A percentile compares a stretch with the other conserved stretches of the same genome.
Evolutionary conservation across 305 asterid genomes (phyloP).

Genomic region (Fraxinus angustifolia): DNA sequence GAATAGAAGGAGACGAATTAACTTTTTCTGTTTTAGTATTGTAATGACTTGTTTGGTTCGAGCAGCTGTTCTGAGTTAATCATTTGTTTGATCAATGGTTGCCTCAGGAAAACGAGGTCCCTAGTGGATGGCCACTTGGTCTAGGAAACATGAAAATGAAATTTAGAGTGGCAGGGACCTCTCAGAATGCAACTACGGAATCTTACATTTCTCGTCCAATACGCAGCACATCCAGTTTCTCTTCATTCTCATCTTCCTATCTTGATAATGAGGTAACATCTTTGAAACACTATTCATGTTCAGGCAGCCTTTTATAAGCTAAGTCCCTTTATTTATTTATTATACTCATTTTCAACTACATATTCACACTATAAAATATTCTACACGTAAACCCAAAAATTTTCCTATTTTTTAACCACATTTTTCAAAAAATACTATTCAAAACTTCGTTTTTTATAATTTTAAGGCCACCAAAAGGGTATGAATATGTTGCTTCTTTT

Average conservation of each 20-base stretch:
- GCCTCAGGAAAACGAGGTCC: slow-evolving; percentile 24
- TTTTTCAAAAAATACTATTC: too few species aligned
- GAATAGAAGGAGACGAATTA: background rate
- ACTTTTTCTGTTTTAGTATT: background rate
- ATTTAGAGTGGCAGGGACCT: slow-evolving; percentile 14
- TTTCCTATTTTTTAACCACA: too few species aligned
- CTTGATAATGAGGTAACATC: slow-evolving; percentile 61
- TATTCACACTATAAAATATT: too few species aligned
- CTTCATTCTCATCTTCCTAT: slow-evolving; percentile 64
- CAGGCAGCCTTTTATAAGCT: background rate
- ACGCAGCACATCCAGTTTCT: slow-evolving; percentile 40
- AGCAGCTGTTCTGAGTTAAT: background rate
- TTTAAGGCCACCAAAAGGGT: too few species aligned
- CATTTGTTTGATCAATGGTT: background rate
- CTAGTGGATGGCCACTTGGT: slow-evolving; percentile 68
- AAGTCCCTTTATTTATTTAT: background rate
- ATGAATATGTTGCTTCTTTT: background rate
- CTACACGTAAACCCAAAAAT: too few species aligned
- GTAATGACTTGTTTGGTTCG: background rate
- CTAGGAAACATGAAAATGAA: slow-evolving; percentile 49
- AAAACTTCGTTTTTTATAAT: too few species aligned
- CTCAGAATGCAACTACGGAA: background rate
- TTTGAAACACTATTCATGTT: background rate
- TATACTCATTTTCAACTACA: too few species aligned
- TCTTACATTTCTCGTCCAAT: slow-evolving; percentile 4